Evolutionary conservation across 768 basidiomycete species (phyloP), one percentile per base, ranked within the genome.

Genomic region (Mycena polygramma): DNA sequence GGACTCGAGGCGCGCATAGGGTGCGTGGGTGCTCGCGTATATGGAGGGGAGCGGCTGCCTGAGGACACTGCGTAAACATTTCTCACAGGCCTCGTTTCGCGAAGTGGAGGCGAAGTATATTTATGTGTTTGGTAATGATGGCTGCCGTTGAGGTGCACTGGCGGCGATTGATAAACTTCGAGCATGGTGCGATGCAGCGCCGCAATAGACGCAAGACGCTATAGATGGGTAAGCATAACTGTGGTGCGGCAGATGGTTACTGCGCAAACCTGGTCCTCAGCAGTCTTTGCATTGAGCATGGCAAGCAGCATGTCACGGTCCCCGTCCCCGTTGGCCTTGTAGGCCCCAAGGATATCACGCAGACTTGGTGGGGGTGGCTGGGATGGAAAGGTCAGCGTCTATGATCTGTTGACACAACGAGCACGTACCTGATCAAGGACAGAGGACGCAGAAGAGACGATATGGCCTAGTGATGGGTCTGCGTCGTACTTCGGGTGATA

Each of bases 281-380:
- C 92, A 54, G 91, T 88, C 84, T 98, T 98, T 77, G 96, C 95
- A 69, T 93, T 95, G 58, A 98, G 85, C 88, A 98, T 93, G 73
- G 94, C 89, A 43, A 97, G 86, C 24, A 98, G 85, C 90, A 97
- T 92, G 61, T 97, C 95, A 26, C 96, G 87, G 85, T 98, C 96
- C 51, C 95, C 96, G 70, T 96, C 94, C 69, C 96, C 96, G 76
- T 91, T 94, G 46, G 90, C 81, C 66, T 88, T 87, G 83, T 97
- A 98, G 10, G 96, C 95, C 46, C 88, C 87, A 30, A 98, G 89
- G 51, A 98, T 96, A 75, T 96, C 95, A 57, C 93, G 88, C 52
- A 98, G 85, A 70, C 84, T 90, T 0, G 96, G 95, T 1, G 96
- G 94, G 35, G 95, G 89, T 7, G 90, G 76, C 92, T 94, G 76